Percentiles rank a stretch among this genome's conserved stretches.
These are phyloP conservation scores for Nemania sp. DNA, from an alignment of 2,329 filamentous ascomycete genomes.

Conservation along the genomic window DNA sequence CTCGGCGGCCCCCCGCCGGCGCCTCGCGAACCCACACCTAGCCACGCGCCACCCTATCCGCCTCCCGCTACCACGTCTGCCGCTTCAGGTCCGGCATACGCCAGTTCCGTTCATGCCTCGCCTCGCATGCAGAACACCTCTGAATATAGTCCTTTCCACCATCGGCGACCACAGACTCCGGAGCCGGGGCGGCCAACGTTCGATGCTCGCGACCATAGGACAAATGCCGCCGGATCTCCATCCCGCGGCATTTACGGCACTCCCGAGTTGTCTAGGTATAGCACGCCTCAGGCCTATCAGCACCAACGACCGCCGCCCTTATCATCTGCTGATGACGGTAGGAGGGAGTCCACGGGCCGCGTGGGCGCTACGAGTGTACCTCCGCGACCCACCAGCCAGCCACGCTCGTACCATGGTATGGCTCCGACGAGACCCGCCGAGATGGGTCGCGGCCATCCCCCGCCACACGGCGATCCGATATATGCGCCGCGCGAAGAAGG, in stretches of 20 bases:
- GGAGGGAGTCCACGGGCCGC: slow-evolving; percentile 44
- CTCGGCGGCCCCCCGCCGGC: slow-evolving; percentile 54
- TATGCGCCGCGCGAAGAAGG: slow-evolving; percentile 56
- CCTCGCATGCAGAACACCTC: slow-evolving; percentile 62
- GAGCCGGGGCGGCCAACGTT: slow-evolving; percentile 62
- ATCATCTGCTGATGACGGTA: slow-evolving; percentile 50
- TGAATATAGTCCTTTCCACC: slow-evolving; percentile 55
- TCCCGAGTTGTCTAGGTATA: slow-evolving; percentile 61
- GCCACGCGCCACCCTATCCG: slow-evolving; percentile 47
- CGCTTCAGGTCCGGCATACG: slow-evolving; percentile 50
- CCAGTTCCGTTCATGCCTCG: slow-evolving; percentile 56
- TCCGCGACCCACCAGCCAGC: slow-evolving; percentile 55
- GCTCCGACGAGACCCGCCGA: slow-evolving; percentile 53
- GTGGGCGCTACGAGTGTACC: slow-evolving; percentile 44
- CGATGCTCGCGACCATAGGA: slow-evolving; percentile 49
- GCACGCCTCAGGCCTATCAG: slow-evolving; percentile 60
- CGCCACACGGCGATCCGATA: slow-evolving; percentile 42
- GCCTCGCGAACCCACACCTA: slow-evolving; percentile 48
- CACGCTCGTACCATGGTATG: slow-evolving; percentile 52
- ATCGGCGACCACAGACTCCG: slow-evolving; percentile 73
- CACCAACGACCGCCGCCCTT: slow-evolving; percentile 54
- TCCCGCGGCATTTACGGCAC: slow-evolving; percentile 54
- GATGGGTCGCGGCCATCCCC: slow-evolving; percentile 44
- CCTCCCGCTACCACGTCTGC: slow-evolving; percentile 46
- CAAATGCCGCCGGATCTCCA: slow-evolving; percentile 51